phyloP scores from a whole-genome alignment of 2,329 filamentous ascomycete genomes.

The Exophiala viscosa region DNA sequence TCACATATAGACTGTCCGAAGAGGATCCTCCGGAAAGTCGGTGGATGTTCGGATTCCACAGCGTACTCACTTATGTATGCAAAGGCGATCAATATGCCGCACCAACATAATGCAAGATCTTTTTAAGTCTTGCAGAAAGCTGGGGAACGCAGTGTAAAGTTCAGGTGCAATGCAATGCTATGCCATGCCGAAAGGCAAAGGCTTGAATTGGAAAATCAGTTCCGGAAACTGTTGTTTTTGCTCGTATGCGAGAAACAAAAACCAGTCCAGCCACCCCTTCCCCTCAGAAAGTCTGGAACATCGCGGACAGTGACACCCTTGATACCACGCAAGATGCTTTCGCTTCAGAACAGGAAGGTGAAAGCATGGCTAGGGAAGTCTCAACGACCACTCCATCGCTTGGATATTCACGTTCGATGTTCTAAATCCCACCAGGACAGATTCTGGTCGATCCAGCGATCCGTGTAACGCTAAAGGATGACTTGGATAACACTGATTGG shows the following conservation, averaged over 20 bases:
- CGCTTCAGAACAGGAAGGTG: not conserved
- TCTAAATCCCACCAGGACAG: slow-evolving; percentile 9
- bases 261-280: too few species aligned
- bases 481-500: slow-evolving; percentile 14
- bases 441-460: slow-evolving; percentile 10
- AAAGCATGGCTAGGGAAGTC: slow-evolving; percentile 11
- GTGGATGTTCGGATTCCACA: slow-evolving; percentile 2
- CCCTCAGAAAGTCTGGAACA: too few species aligned
- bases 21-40: not conserved
- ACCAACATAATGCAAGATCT: slow-evolving; percentile 17
- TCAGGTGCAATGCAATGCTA: slow-evolving; percentile 13
- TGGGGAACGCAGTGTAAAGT: slow-evolving; percentile 3
- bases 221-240: too few species aligned
- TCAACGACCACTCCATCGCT: not conserved
- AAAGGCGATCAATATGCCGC: slow-evolving; percentile 17
- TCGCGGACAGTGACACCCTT: too few species aligned
- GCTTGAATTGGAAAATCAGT: too few species aligned
- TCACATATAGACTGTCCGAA: not conserved
- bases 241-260: too few species aligned
- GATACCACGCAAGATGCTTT: not conserved
- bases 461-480: slow-evolving; percentile 13
- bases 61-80: slow-evolving; percentile 16
- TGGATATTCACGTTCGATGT: not conserved
- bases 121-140: slow-evolving; percentile 12
- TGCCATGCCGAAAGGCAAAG: too few species aligned